Evolutionary conservation across 2,329 filamentous ascomycete species (phyloP).

Genomic region (Aspergillus calidoustus): DNA sequence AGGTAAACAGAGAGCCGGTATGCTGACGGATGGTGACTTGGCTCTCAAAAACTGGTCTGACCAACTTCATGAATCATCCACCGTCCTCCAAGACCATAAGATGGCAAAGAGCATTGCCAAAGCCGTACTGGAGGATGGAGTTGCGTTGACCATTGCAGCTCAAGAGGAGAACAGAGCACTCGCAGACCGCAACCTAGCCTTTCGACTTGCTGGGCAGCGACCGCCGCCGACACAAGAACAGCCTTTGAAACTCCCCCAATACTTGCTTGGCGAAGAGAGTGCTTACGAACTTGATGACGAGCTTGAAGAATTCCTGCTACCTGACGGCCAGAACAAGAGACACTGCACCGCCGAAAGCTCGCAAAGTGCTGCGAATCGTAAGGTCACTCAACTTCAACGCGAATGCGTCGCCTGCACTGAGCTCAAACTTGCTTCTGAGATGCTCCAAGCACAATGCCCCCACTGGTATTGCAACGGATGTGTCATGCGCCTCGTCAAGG

Average conservation of each 20-base stretch:
- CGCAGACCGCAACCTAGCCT: constrained; percentile 3
- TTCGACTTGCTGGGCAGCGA: constrained; percentile 3
- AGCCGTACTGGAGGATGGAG: constrained; percentile 13
- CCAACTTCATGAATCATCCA: constrained; percentile 4
- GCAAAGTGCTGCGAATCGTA: not conserved
- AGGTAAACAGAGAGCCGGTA: not conserved
- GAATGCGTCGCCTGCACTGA: constrained; percentile 21
- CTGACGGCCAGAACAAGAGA: not conserved
- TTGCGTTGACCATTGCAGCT: constrained; percentile 7
- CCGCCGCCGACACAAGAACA: not conserved
- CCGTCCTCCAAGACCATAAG: not conserved
- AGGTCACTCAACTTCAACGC: not conserved
- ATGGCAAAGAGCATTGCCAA: constrained; percentile 11
- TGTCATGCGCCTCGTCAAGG: constrained; percentile 23
- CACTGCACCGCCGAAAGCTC: constrained; percentile 5
- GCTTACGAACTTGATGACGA: not conserved
- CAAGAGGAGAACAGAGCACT: constrained; percentile 16
- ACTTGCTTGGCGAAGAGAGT: not conserved
- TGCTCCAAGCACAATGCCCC: constrained; percentile 19
- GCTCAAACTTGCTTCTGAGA: not conserved
- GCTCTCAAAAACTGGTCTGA: constrained; percentile 11
- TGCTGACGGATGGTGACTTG: constrained; percentile 6
- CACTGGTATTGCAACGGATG: constrained; percentile 32
- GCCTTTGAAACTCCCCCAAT: constrained; percentile 3
- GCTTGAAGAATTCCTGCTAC: not conserved